These are phyloP conservation scores for Fraxinus pennsylvanica DNA, from an alignment of 257 asterid genomes.

Conservation along the genomic window DNA sequence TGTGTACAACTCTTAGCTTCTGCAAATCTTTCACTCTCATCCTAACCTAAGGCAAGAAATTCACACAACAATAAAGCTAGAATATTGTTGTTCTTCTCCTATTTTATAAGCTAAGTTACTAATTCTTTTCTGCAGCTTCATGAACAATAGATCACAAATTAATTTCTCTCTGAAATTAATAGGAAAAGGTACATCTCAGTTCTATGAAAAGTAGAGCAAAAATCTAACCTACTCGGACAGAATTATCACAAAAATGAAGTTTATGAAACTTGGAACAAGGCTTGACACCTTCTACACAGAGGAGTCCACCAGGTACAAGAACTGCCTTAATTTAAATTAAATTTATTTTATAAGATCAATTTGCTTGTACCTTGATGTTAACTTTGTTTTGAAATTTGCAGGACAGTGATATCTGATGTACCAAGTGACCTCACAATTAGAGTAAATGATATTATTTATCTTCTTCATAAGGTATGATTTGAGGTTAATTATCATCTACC, in stretches of 20 bases:
- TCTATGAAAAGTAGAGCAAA: slow-evolving; percentile 12
- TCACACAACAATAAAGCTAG: background rate
- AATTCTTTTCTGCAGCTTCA: background rate
- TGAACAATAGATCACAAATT: background rate
- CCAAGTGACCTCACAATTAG: slow-evolving; percentile 52
- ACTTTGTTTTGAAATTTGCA: slow-evolving; percentile 24
- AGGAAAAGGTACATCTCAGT: slow-evolving; percentile 8
- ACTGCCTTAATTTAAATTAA: background rate
- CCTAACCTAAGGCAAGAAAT: background rate
- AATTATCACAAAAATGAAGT: slow-evolving; percentile 53
- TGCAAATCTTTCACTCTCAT: background rate
- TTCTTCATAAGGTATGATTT: slow-evolving; percentile 55
- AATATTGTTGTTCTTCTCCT: background rate
- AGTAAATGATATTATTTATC: slow-evolving; percentile 45
- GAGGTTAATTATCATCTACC: background rate
- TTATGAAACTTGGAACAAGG: slow-evolving; percentile 72
- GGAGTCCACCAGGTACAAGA: slow-evolving; percentile 63
- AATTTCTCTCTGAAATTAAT: background rate
- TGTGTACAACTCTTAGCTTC: background rate
- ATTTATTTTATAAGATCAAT: background rate
- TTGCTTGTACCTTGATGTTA: background rate
- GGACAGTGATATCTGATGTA: slow-evolving; percentile 50
- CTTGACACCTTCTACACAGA: slow-evolving; percentile 80
- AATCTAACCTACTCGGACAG: slow-evolving; percentile 11
- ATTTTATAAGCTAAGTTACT: background rate